Base-by-base conservation (phyloP, 2,329 filamentous ascomycete species). In the Ophiostoma himal-ulmi region DNA sequence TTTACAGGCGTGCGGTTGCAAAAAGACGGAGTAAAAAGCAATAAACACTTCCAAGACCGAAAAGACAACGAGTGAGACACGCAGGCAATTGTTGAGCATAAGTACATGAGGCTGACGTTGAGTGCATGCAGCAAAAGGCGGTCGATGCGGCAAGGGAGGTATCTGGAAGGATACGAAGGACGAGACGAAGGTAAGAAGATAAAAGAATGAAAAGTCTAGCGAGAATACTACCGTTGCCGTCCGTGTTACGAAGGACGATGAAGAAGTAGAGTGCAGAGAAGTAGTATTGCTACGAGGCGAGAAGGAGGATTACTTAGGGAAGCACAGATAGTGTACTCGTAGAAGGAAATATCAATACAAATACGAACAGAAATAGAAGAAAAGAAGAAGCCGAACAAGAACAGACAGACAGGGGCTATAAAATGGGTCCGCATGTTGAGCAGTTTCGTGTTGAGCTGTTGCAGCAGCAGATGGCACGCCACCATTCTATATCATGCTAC, bases 391-490 rank as follows among this genome's bases (percentile, higher is more conserved):
- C 1, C 20, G n/a, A 26, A 20, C 44, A 48, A 20, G 44, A 20
- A 20, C 44, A n/a, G 44, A 20, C 44, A n/a, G 44, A 17, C 57
- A 62, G 57, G 57, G 57, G 57, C 26, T 34, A 34, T 34, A 34
- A 26, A 62, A 26, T 62, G 57, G 57, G 13, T 17, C 57, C 4
- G 57, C 57, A 62, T 62, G 57, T 62, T 62, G 26, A 34, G 34
- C 57, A 34, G 57, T 54, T 34, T 39, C 54, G 34, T 41, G 34
- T 68, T 67, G 22, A 66, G 14, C 30, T n/a, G 48, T 68, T 41
- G 5, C 26, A 66, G 26, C 30, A 64, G 57, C 57, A 62, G 26
- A 62, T 62, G 57, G 57, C 57, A 62, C 57, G 57, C 57, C 57
- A 62, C 57, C 26, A 34, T 62, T 26, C n/a, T 22, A 22, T 7